Evolutionary conservation across 352 stramenopile species (phyloP), one percentile per base, ranked within the genome.

Genomic region (Phytophthora uliginosa): DNA sequence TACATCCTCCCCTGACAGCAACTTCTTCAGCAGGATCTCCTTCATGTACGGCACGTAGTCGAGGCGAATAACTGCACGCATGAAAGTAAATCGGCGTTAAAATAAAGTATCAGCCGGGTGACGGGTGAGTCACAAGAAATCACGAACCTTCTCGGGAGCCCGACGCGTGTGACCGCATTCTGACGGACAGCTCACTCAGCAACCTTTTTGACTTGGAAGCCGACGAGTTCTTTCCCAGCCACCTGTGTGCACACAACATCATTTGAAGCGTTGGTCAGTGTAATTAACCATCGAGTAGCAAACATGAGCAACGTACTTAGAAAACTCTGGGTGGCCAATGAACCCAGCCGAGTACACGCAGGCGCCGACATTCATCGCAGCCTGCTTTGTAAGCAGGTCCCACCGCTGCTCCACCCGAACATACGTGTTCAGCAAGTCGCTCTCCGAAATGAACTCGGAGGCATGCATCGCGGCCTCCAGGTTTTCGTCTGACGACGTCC

Each of bases 221-320:
- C 7, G 86, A 91, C n/a, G 96, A 99, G 82, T 99, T 99, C 83
- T 99, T 99, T 24, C 98, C 98, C 38, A 99, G 82, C 97, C 97
- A 99, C 62, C 87, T 96, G 81, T 69, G 83, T 74, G 80, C 69
- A 75, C 82, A 93, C 18, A 79, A 51, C 2, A 52, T 38, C 15
- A 81, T 31, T 7, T 5, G 28, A 82, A 79, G 17, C 48, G 26
- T 60, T 77, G 73, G 26, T 50, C 42, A 56, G 13, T 17, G 28
- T 18, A 34, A 40, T 18, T 13, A 22, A 28, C 4, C 28, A 54
- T 26, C 20, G 20, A 52, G 56, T n/a, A 48, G 51, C 7, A 24
- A 53, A 28, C 28, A 9, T 24, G 17, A 55, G 2, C 7, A 63
- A 86, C 87, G 51, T 78, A 95, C 90, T 81, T 91, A 28, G 91